Conservation (phyloP, 169 alveolate species). For the Amoebophrya sp. region DNA sequence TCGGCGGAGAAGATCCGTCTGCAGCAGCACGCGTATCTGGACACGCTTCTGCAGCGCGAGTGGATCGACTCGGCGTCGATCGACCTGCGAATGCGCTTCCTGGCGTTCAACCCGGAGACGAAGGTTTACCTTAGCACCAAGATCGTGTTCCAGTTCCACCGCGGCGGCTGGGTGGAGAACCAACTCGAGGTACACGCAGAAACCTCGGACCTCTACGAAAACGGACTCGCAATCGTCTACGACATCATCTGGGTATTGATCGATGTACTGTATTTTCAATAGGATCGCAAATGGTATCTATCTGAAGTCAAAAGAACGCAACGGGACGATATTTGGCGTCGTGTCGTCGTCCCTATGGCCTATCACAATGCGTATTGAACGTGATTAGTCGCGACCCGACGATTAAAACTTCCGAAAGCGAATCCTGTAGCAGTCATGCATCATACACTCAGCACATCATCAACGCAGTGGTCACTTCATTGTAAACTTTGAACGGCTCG, state of each 20-base stretch:
- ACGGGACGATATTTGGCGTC: no score
- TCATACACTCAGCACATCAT: no score
- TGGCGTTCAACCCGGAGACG: not conserved
- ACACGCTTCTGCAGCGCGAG: not conserved
- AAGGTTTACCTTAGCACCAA: not conserved
- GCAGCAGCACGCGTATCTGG: not conserved
- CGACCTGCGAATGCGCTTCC: not conserved
- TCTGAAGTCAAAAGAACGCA: no score
- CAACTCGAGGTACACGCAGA: not conserved
- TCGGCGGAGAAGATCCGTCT: not conserved
- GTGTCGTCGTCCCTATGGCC: no score
- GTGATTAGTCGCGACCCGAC: no score
- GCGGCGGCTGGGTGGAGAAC: not conserved
- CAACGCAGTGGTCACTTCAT: no score
- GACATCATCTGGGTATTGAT: not conserved
- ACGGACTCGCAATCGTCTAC: not conserved
- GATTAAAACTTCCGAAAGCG: no score
- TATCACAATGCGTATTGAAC: no score
- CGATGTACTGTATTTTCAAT: not conserved
- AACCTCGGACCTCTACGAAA: not conserved
- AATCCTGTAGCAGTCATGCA: no score
- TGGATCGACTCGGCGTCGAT: not conserved
- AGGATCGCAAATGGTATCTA: no score
- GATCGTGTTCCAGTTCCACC: not conserved
- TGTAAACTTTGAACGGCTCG: no score